Evolutionary conservation across 2,329 filamentous ascomycete species (phyloP), one percentile per base, ranked within the genome.

Genomic region (Magnaporthiopsis incrustans): DNA sequence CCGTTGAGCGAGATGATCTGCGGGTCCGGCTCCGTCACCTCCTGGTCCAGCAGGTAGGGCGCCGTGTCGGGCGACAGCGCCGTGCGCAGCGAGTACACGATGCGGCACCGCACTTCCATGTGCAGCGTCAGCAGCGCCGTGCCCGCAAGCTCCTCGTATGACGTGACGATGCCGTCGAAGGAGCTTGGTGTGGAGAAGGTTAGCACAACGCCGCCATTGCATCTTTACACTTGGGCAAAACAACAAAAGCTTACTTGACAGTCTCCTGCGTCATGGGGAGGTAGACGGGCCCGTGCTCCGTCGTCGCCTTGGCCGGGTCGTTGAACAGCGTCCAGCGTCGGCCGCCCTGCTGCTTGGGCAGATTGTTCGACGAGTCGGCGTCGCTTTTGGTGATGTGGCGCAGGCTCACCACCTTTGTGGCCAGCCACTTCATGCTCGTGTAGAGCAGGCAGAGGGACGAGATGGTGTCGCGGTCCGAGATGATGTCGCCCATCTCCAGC

Each of bases 361-460:
- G 60, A 30, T 61, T 32, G 22, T 81, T 77, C 67, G 86, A 83
- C 38, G 86, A 86, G 74, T 92, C 86, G 53, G 85, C 84, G 59
- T 90, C 86, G 66, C 89, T 86, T 63, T 84, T 81, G 26, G 91
- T 94, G 70, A 97, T 92, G 71, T 94, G 88, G 57, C 95, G 86
- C 63, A 99, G 81, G 65, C 90, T 82, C n/a, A 83, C 79, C 57
- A 96, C 87, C 77, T 94, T 95, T 69, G 89, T 89, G 26, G 90
- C 88, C 50, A 99, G 85, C 95, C 95, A 99, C 80, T 96, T 95
- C 92, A 98, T 96, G 78, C 93, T 97, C 61, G 93, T 97, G 75
- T 97, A 96, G 50, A 99, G 80, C 56, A 97, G 83, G 69, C 93
- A 97, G 5, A 99, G 79, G 4, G 89, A 89, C 58, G 89, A 86